Conservation (phyloP, 164 flowering plant genomes). For the Vitis cinerea region DNA sequence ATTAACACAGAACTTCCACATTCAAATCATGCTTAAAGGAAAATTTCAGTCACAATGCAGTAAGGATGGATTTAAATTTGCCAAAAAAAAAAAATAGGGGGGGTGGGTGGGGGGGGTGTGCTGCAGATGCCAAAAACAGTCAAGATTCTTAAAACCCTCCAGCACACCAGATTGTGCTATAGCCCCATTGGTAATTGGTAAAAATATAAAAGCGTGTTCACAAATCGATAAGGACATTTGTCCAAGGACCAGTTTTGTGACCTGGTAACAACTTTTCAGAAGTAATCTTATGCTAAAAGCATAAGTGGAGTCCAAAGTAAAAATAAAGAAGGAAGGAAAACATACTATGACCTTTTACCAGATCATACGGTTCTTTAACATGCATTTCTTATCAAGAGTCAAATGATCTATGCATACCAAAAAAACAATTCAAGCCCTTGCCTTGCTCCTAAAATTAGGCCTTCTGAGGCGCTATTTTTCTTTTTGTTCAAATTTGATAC, state of each 20-base stretch:
- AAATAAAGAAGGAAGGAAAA: background rate
- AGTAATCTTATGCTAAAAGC: slow-evolving; percentile 13
- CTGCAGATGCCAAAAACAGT: no score
- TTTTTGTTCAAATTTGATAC: no score
- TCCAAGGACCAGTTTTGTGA: background rate
- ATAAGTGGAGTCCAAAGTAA: slow-evolving; percentile 6
- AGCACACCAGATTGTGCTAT: no score
- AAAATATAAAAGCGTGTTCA: no score
- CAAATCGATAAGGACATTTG: background rate
- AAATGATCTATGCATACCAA: background rate
- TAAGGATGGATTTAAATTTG: no score
- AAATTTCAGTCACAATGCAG: no score
- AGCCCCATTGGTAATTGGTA: no score
- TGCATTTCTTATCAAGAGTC: background rate
- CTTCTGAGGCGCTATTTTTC: no score
- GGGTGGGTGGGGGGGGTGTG: fast-evolving
- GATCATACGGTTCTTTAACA: slow-evolving; percentile 2
- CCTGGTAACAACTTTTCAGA: background rate
- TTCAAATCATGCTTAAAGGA: no score
- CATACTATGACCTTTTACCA: slow-evolving; percentile 11
- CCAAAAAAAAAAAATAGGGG: no score
- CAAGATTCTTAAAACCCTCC: no score
- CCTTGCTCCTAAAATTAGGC: background rate
- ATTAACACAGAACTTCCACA: no score
- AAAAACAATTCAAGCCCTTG: background rate